Conservation (phyloP, 306 rosid species). For the Fragaria iinumae region DNA sequence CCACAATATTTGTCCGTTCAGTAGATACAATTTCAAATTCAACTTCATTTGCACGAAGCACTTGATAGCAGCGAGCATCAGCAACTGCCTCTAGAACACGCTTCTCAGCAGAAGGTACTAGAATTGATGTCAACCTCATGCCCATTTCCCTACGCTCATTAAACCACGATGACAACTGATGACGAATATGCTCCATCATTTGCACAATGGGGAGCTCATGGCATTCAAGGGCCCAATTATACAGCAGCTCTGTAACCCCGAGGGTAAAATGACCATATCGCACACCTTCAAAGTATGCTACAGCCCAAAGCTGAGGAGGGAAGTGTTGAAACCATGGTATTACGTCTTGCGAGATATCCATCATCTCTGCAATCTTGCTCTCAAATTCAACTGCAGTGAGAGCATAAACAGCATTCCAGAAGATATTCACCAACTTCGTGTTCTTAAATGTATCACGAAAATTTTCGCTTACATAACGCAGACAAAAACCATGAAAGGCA, state of each 20-base stretch:
- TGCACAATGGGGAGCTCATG: slow-evolving; percentile 95
- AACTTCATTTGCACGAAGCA: slow-evolving; percentile 93
- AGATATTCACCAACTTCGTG: slow-evolving; percentile 86
- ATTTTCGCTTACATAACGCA: slow-evolving; percentile 85
- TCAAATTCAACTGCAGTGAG: slow-evolving; percentile 91
- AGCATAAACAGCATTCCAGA: slow-evolving; percentile 99
- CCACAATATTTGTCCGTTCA: slow-evolving; percentile 95
- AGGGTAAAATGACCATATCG: slow-evolving; percentile 88
- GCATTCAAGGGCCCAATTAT: slow-evolving; percentile 98
- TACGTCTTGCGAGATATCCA: slow-evolving; percentile 82
- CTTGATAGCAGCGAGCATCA: slow-evolving; percentile 97
- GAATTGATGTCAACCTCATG: slow-evolving; percentile 78
- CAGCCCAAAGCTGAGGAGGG: slow-evolving; percentile 97
- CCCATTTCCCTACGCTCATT: slow-evolving; percentile 72
- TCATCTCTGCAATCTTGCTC: slow-evolving; percentile 84
- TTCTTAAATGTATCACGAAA: slow-evolving; percentile 95
- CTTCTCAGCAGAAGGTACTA: slow-evolving; percentile 94
- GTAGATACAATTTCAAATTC: slow-evolving; percentile 97
- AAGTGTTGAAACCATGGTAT: slow-evolving; percentile 77
- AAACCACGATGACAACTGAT: slow-evolving; percentile 71
- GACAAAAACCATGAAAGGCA: slow-evolving; percentile 89
- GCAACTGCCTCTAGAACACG: slow-evolving; percentile 79
- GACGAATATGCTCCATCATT: slow-evolving; percentile 95
- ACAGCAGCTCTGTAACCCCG: slow-evolving; percentile 86
- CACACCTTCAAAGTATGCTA: slow-evolving; percentile 92